Evolutionary conservation across 2,329 filamentous ascomycete species (phyloP), one percentile per base, ranked within the genome.

Genomic region (Incumbomyces delicatus): DNA sequence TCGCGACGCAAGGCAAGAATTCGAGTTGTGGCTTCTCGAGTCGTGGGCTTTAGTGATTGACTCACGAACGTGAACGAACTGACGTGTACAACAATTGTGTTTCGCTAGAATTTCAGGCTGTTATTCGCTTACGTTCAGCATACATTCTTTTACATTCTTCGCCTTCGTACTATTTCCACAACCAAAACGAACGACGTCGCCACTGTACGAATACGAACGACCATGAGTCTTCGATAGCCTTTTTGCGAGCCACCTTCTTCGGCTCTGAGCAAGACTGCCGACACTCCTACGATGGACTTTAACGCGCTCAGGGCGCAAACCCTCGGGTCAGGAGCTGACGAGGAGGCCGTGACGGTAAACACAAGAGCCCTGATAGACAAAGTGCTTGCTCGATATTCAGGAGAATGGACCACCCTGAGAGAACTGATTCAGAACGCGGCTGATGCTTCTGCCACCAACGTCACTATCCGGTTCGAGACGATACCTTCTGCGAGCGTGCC

Each of bases 361-460:
- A 98, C 92, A 41, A 78, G 94, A 60, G 92, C 92, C 36, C 68
- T 98, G 58, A 98, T 98, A 62, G 94, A 96, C 70, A 98, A 98
- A 67, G 90, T 98, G 10, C 77, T 98, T 41, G 92, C 92, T 8
- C 77, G 92, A 61, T 98, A 98, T 63, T 95, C 89, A 2, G 90
- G 92, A 58, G 94, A 98, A 71, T 95, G 90, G 83, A 81, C 77
- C 11, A 80, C 79, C 11, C 70, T 98, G 14, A 80, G 92, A 72
- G 92, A 98, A 64, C 80, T 98, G 51, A 88, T 98, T 37, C 92
- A 98, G 62, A 98, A 98, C 63, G 92, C 92, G n/a, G 90, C 92
- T 53, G 92, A 98, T 70, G 92, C 92, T 17, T 86, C 89, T 61
- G 92, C 92, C 40, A 85, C 82, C 13, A 89, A 81, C 47, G 90